A percentile compares a stretch with the other conserved stretches of the same genome.
These are phyloP conservation scores for Botrytis deweyae DNA, from an alignment of 2,329 filamentous ascomycete species.

Conservation along the genomic window DNA sequence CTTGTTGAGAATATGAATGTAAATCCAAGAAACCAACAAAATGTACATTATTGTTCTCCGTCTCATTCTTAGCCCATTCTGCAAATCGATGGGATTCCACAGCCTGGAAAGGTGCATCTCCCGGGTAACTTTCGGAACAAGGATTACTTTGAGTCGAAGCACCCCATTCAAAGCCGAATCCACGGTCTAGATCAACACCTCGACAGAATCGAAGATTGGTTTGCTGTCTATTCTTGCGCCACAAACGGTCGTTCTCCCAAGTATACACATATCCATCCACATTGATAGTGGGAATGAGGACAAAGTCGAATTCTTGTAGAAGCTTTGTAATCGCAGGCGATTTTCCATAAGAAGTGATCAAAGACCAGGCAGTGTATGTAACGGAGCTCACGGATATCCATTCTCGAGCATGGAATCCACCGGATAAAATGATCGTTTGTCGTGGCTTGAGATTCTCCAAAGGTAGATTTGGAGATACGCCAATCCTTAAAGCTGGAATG, in stretches of 20 bases:
- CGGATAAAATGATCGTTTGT: constrained; percentile 78
- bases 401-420: constrained; percentile 89
- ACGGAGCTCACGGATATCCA: constrained; percentile 95
- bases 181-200: constrained; percentile 85
- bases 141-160: constrained; percentile 68
- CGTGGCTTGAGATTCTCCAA: constrained; percentile 50
- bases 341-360: constrained; percentile 81
- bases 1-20: constrained; percentile 93
- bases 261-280: constrained; percentile 94
- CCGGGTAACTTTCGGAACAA: constrained; percentile 88
- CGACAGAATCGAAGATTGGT: constrained; percentile 81
- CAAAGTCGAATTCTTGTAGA: constrained; percentile 79
- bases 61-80: constrained; percentile 81
- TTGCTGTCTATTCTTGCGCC: constrained; percentile 89
- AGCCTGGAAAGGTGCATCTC: constrained; percentile 78
- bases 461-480: constrained; percentile 53
- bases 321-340: constrained; percentile 69
- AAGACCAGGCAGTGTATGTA: constrained; percentile 83
- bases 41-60: constrained; percentile 64
- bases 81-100: constrained; percentile 74
- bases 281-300: constrained; percentile 86
- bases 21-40: constrained; percentile 88
- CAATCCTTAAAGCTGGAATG: constrained; percentile 78
- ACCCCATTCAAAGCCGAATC: constrained; percentile 85
- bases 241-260: constrained; percentile 87